Evolutionary conservation across 495 filamentous ascomycete genomes (phyloP).

Genomic region (Immersiella caudata): DNA sequence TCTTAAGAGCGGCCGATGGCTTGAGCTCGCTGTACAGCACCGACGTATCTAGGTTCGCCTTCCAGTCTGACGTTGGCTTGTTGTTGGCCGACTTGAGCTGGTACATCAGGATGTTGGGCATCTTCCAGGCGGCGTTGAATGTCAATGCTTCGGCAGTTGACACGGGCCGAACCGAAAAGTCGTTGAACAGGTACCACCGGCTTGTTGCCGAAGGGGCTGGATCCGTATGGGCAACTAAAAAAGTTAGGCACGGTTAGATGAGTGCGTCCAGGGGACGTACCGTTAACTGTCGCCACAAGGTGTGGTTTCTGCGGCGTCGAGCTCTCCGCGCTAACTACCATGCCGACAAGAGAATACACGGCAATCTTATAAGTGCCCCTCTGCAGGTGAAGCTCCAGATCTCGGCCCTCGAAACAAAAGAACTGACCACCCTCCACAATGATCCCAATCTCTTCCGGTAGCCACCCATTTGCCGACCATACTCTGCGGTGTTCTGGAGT

Average conservation of each 20-base stretch:
- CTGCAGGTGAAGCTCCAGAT: slow-evolving; percentile 69
- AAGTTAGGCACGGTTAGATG: neutral
- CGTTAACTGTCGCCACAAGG: slow-evolving; percentile 86
- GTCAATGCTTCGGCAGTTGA: slow-evolving; percentile 77
- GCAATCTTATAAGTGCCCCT: slow-evolving; percentile 67
- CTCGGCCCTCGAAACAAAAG: slow-evolving; percentile 87
- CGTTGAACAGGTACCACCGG: slow-evolving; percentile 95
- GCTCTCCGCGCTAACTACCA: slow-evolving; percentile 86
- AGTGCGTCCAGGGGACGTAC: slow-evolving; percentile 41
- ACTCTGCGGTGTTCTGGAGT: slow-evolving; percentile 71
- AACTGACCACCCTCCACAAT: slow-evolving; percentile 79
- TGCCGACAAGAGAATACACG: slow-evolving; percentile 89
- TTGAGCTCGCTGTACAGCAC: slow-evolving; percentile 72
- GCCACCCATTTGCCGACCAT: slow-evolving; percentile 86
- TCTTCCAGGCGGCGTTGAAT: slow-evolving; percentile 89
- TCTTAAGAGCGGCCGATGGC: slow-evolving; percentile 39
- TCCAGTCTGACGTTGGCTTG: slow-evolving; percentile 82
- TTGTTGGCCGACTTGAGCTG: slow-evolving; percentile 77
- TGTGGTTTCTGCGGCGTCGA: slow-evolving; percentile 83
- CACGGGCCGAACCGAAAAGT: slow-evolving; percentile 87
- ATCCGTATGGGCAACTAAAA: slow-evolving; percentile 69
- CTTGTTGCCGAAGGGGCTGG: slow-evolving; percentile 53
- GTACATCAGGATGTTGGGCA: slow-evolving; percentile 81
- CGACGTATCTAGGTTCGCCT: slow-evolving; percentile 75
- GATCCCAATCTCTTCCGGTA: slow-evolving; percentile 90